Evolutionary conservation across 2,329 filamentous ascomycete genomes (phyloP), one percentile per base, ranked within the genome.

Genomic region (Ceratocystis variospora): DNA sequence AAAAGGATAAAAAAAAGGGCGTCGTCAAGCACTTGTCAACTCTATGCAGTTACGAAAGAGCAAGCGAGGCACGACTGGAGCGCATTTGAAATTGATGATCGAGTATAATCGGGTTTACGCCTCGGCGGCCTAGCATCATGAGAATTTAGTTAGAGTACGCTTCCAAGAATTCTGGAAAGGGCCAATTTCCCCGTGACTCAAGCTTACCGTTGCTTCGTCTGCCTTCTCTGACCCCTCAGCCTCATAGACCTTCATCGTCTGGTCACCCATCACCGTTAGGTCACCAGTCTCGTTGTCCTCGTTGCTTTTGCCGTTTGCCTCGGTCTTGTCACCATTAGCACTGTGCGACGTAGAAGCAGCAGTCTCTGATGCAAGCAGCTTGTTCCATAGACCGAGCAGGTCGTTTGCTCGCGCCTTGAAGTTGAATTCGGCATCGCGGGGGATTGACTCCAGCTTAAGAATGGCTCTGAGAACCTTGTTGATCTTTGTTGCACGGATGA

Each of bases 401-500:
- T 82, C 80, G 70, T 88, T 82, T 45, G 90, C 92, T 63, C 94
- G 87, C 70, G 86, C 80, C 79, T 94, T 95, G 83, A 99, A 96
- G 66, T 88, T 79, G 75, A 87, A 95, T 70, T 96, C 89, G 45
- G 92, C 89, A 70, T 99, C 94, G 68, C 87, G 87, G 4, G 92
- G 92, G 71, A 99, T 96, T 2, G 81, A 81, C 55, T 87, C 83
- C 7, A 99, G 80, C 79, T 96, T 96, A 72, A 96, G 79, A 70
- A 99, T 94, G 3, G 88, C 91, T 79, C 95, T 96, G 67, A 99
- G 82, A 10, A 99, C 93, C 79, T 99, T 99, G 84, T 97, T 93
- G 76, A 99, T 96, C 81, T 97, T 99, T 69, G 94, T 99, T 15
- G 79, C 80, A 69, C 89, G 86, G 72, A 97, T 96, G 71, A 96